These are phyloP conservation scores for slime mould (Dictyostelium discoideum) DNA, from an alignment of 78 protist species.

Conservation along the genomic window dicty_2.7 NC_007090.3:2028501-2029000, in stretches of 20 bases:
- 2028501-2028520: neutral
- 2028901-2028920: slow-evolving; percentile 18
- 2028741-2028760: neutral
- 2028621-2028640: neutral
- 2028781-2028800: slow-evolving; percentile 5
- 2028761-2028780: neutral
- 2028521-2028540: neutral
- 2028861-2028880: slow-evolving; percentile 29
- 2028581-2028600: neutral
- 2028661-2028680: neutral
- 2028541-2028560: neutral
- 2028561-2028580: neutral
- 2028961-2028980: slow-evolving; percentile 49
- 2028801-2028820: slow-evolving; percentile 43
- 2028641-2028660: slow-evolving; percentile 8
- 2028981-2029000: slow-evolving; percentile 31
- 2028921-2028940: slow-evolving; percentile 13
- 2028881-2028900: slow-evolving; percentile 23
- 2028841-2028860: slow-evolving; percentile 48
- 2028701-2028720: neutral
- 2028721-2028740: neutral
- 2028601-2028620: neutral
- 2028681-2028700: neutral
- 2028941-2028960: slow-evolving; percentile 32
- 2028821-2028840: slow-evolving; percentile 33